These are phyloP conservation scores for Solanum ahanhuiri DNA, from an alignment of 257 asterid genomes.

Conservation along the genomic window DNA sequence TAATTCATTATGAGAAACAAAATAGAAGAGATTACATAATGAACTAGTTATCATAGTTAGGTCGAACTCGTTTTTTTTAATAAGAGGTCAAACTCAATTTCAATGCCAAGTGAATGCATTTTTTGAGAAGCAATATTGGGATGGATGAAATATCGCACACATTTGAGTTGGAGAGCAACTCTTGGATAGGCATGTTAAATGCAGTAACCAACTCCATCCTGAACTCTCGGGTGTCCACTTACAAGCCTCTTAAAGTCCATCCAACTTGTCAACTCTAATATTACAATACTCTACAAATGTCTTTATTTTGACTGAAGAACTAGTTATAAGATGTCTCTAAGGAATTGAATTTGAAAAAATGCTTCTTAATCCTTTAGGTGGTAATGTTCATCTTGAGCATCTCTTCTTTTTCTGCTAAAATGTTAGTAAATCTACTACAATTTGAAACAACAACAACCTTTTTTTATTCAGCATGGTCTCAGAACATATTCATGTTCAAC, in stretches of 20 bases:
- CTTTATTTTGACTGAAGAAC: not conserved
- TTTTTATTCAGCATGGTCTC: not conserved
- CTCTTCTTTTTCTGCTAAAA: not conserved
- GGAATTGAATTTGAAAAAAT: not conserved
- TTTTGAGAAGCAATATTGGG: too few relatives aligned
- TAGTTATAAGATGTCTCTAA: not conserved
- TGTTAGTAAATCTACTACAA: not conserved
- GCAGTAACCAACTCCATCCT: too few relatives aligned
- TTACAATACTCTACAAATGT: not conserved
- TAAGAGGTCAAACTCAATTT: too few relatives aligned
- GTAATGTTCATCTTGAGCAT: not conserved
- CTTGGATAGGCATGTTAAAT: too few relatives aligned
- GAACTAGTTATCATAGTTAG: not conserved
- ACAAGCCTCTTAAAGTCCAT: not conserved
- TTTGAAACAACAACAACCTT: too few relatives aligned
- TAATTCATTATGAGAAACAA: not conserved
- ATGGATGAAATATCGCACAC: too few relatives aligned
- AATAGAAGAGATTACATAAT: not conserved
- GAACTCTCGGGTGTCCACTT: not conserved
- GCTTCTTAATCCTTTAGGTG: not conserved
- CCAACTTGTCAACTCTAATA: not conserved
- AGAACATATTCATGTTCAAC: not conserved
- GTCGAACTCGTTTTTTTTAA: not conserved
- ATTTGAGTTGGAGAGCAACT: too few relatives aligned
- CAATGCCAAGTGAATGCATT: too few relatives aligned